Evolutionary conservation across 345 rosid species (phyloP), one percentile per base, ranked within the genome.

Genomic region (Xanthoceras sorbifolium): DNA sequence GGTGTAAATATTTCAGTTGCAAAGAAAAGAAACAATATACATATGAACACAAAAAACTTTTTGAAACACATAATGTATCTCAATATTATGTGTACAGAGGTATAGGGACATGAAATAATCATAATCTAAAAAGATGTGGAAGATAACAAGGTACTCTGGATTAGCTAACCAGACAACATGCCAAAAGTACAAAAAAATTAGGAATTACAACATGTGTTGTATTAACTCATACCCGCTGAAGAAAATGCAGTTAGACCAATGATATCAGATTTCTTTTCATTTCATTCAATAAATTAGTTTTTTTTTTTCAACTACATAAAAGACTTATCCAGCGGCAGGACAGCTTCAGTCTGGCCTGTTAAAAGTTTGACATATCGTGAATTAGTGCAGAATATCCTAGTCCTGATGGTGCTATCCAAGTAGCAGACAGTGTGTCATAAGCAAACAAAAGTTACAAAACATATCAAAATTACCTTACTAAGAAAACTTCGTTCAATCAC

Each of bases 1-100:
- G 76, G 66, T 55, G 69, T 11, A 40, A 25, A 76, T 67, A 25
- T 42, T 65, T 44, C 42, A 76, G 71, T 62, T 48, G 67, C 72
- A 77, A 72, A 2, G 10, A 18, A 73, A 7, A 15, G 22, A 31
- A 29, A 74, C 18, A 10, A 3, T 7, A 59, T 9, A 52, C 32
- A 11, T 22, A 66, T 25, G 42, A 57, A 67, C 76, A 54, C 54
- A 63, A 57, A 57, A 26, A 40, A n/a, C 18, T 25, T n/a, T 64
- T 36, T 62, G 57, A 44, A 54, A 40, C 40, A 7, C 26, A 34
- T 31, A 31, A 67, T 22, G 61, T 5, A 20, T n/a, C n/a, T n/a
- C n/a, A n/a, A n/a, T n/a, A n/a, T n/a, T n/a, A n/a, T 6, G 9
- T 34, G 25, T 18, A 65, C 0, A 6, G 34, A 64, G 44, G 9